Evolutionary conservation across 1,284 basidiomycete species (phyloP), one percentile per base, ranked within the genome.

Genomic region (Ganoderma resinaceum): DNA sequence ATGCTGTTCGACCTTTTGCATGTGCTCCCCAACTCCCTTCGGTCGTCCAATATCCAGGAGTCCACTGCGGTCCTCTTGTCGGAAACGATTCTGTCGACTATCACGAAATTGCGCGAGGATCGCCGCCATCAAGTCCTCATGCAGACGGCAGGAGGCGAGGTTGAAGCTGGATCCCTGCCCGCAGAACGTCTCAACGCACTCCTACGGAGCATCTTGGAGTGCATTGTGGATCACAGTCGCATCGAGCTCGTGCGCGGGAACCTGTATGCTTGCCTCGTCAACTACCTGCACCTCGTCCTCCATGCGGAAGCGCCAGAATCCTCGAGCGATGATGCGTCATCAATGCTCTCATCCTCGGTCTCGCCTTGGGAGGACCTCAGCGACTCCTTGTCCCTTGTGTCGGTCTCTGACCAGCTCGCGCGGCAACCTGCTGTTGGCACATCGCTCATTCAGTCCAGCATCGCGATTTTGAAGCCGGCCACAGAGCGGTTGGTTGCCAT

Each of bases 181-280:
- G 87, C 89, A 0, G 97, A 98, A 76, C 87, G 95, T 40, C 82
- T 99, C 8, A 88, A 90, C 66, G 81, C 87, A 1, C 89, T 96
- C 42, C 84, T 98, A n/a, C 89, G 90, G 40, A 90, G 86, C 70
- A 83, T 96, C 33, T 77, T 98, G 66, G 91, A 95, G 68, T 93
- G 91, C 53, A 87, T 96, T 62, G 77, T 94, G 63, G 89, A 93
- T 69, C 91, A 89, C 65, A 93, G 92, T 66, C 92, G 91, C 5
- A 87, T 92, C n/a, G 95, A 96, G 74, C 84, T 94, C 61, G 92
- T 96, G n/a, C 91, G 97, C n/a, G 97, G 97, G 14, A 98, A 99
- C 78, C 84, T 99, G n/a, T 99, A 98, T 79, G 94, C 95, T 8
- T 86, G 94, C 2, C 83, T 98, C 65, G 89, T 95, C 80, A 97